phyloP scores from a whole-genome alignment of 2,329 filamentous ascomycete genomes.

The Triangularia verruculosa region DNA sequence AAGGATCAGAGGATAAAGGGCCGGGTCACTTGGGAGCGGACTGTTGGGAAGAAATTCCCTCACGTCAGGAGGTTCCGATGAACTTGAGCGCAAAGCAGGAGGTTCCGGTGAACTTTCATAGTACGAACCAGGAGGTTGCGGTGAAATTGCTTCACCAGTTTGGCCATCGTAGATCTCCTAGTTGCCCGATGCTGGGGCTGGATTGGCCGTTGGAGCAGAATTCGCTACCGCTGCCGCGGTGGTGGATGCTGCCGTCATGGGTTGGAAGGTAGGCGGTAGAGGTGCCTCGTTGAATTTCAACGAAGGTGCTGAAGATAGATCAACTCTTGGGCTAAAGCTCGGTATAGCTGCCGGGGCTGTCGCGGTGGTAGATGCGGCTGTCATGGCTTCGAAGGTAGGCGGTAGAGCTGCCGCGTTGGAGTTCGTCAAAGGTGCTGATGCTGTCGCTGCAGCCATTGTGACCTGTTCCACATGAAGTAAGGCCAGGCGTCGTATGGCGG shows the following conservation, averaged over 20 bases:
- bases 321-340: too few species aligned
- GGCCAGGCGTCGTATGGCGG: too few species aligned
- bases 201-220: too few species aligned
- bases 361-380: neutral
- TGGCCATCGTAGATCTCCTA: neutral
- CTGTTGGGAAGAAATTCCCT: neutral
- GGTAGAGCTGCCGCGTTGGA: neutral
- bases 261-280: neutral
- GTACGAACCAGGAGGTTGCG: neutral
- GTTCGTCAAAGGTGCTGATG: too few species aligned
- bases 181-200: neutral
- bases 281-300: neutral
- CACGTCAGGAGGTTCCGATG: neutral
- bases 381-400: neutral
- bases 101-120: too few species aligned
- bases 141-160: neutral
- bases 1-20: neutral
- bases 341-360: too few species aligned
- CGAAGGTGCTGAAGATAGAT: neutral
- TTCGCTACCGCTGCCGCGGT: too few species aligned
- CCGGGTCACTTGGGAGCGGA: neutral
- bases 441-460: too few species aligned
- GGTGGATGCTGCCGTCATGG: too few species aligned
- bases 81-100: neutral
- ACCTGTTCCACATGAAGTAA: too few species aligned